Evolutionary conservation across 768 basidiomycete genomes (phyloP).

Genomic region (Mycena vulgaris): DNA sequence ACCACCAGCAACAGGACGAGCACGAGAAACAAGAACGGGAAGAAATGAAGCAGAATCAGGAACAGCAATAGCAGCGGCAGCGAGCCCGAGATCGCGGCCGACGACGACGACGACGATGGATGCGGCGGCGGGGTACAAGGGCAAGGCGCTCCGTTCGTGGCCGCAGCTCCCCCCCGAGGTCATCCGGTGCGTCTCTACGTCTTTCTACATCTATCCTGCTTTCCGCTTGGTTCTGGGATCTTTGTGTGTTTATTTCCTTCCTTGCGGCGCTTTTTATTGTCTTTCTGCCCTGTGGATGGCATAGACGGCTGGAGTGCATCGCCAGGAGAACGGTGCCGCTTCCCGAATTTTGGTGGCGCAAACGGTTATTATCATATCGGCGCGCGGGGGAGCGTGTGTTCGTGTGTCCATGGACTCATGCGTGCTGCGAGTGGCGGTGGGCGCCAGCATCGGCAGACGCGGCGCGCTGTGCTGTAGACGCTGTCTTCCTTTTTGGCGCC

Average conservation of each 20-base stretch:
- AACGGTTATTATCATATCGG: background rate
- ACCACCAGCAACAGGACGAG: background rate
- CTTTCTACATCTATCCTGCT: background rate
- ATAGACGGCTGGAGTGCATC: no score
- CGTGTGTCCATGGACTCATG: no score
- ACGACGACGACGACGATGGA: background rate
- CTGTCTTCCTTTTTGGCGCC: no score
- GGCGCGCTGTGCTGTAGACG: no score
- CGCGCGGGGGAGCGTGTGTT: no score
- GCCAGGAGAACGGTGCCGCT: no score
- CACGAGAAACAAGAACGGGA: no score
- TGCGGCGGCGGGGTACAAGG: constrained; percentile 24
- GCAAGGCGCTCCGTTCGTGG: constrained; percentile 35
- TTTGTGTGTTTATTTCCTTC: background rate
- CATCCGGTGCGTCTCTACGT: constrained; percentile 22
- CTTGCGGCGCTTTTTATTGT: background rate
- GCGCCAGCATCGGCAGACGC: no score
- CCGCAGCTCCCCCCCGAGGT: constrained; percentile 32
- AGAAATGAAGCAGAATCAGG: no score
- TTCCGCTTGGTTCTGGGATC: background rate
- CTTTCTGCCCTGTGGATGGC: no score
- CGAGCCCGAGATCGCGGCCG: background rate
- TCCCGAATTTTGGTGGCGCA: background rate
- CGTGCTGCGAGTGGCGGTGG: no score
- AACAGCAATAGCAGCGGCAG: background rate